phyloP scores from a whole-genome alignment of 805 yeast genomes.

The Suhomyces canberraensis region DNA sequence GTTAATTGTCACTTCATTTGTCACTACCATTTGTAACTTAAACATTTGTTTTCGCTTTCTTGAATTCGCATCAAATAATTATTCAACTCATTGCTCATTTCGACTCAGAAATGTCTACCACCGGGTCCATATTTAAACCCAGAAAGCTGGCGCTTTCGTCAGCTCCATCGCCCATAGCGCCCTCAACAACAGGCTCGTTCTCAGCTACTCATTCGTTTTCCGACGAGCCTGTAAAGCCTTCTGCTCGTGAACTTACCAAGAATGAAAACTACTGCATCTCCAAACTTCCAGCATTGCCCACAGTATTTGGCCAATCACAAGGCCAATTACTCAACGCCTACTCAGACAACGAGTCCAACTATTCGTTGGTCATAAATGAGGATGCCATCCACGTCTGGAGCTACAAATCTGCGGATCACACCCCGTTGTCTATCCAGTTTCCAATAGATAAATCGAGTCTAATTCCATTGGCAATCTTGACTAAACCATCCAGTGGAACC shows the following conservation, averaged over 20 bases:
- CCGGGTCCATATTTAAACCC: slow-evolving; percentile 8
- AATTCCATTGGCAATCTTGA: slow-evolving; percentile 54
- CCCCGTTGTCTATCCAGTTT: slow-evolving; percentile 57
- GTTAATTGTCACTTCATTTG: no score
- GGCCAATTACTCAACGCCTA: slow-evolving; percentile 34
- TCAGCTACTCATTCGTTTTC: no score
- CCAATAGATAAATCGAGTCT: slow-evolving; percentile 31
- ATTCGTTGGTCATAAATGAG: slow-evolving; percentile 49
- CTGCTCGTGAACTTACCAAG: slow-evolving; percentile 48
- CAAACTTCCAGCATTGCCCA: slow-evolving; percentile 55
- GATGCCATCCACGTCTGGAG: slow-evolving; percentile 64
- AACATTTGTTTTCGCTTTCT: no score
- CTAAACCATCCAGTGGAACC: slow-evolving; percentile 53
- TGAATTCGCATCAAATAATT: no score
- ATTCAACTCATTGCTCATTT: no score
- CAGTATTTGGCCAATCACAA: slow-evolving; percentile 26
- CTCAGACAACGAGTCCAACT: slow-evolving; percentile 45
- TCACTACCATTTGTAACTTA: no score
- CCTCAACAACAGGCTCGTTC: background rate
- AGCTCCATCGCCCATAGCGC: background rate
- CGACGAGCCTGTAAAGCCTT: background rate
- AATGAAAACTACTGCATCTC: slow-evolving; percentile 57
- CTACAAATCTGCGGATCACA: slow-evolving; percentile 56
- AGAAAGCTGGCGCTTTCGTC: slow-evolving; percentile 3
- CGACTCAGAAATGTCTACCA: slow-evolving; percentile 4